Conservation (phyloP, 2,329 filamentous ascomycete genomes). For the Exserohilum turcica region DNA sequence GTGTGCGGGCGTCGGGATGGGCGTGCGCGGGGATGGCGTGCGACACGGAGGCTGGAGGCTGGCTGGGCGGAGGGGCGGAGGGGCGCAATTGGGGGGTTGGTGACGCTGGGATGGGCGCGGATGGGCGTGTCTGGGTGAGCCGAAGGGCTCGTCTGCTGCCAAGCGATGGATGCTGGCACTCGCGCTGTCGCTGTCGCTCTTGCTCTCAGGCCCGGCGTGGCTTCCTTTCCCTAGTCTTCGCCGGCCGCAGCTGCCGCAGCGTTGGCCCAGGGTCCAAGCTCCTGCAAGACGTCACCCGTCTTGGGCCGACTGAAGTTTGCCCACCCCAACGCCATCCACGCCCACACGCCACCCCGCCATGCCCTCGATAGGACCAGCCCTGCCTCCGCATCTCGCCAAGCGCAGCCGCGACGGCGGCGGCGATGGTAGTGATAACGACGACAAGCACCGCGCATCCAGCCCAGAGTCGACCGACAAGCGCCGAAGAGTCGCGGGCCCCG, state of each 20-base stretch:
- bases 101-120: background rate
- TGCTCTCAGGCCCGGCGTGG: too few species aligned
- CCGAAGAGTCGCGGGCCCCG: slow-evolving; percentile 60
- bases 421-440: too few species aligned
- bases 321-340: background rate
- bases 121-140: background rate
- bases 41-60: slow-evolving; percentile 16
- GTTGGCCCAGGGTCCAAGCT: slow-evolving; percentile 30
- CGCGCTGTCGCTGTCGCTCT: too few species aligned
- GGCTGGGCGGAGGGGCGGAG: too few species aligned
- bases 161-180: background rate
- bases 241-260: slow-evolving; percentile 19
- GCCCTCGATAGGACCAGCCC: slow-evolving; percentile 71
- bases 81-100: background rate
- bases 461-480: slow-evolving; percentile 56
- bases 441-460: slow-evolving; percentile 44
- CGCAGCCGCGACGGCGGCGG: slow-evolving; percentile 56
- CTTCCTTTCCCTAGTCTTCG: too few species aligned
- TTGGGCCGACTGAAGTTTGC: background rate
- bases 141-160: background rate
- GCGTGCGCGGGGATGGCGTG: slow-evolving; percentile 15
- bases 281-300: slow-evolving; percentile 20
- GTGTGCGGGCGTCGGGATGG: background rate
- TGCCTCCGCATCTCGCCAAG: slow-evolving; percentile 68
- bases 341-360: slow-evolving; percentile 52